Conservation (phyloP, 2,329 filamentous ascomycete species). For the Sporothrix mexicana region DNA sequence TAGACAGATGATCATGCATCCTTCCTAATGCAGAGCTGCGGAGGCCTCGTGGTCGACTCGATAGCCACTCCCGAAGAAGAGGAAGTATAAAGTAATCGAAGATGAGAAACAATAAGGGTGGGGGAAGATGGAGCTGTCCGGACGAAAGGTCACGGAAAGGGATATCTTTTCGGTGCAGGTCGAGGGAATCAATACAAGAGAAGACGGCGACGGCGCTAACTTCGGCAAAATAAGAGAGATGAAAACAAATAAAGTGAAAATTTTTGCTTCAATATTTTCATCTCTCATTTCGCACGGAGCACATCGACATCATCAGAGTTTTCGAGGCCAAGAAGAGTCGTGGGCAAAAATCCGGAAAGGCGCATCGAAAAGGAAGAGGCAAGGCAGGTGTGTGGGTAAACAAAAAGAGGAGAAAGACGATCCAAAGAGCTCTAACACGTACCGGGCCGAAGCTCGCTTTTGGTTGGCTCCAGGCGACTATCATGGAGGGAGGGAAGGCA, state of each 20-base stretch:
- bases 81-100: neutral
- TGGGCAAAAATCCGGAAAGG: neutral
- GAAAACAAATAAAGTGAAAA: neutral
- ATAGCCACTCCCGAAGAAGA: neutral
- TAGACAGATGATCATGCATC: constrained; percentile 11
- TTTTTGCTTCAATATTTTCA: constrained; percentile 5
- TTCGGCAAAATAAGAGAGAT: constrained; percentile 12
- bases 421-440: neutral
- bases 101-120: neutral
- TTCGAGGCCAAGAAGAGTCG: neutral
- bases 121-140: neutral
- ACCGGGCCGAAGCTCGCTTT: constrained; percentile 13
- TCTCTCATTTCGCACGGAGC: neutral
- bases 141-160: neutral
- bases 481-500: neutral
- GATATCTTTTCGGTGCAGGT: neutral
- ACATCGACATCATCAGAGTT: neutral
- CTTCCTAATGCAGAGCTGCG: constrained; percentile 7
- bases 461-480: constrained; percentile 10
- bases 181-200: neutral
- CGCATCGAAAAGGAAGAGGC: neutral
- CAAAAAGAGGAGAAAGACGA: neutral
- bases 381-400: neutral
- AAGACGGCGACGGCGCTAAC: neutral
- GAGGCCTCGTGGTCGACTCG: constrained; percentile 1